phyloP scores from a whole-genome alignment of 106 monocot species.

The Dioscorea zingiberensis region DNA sequence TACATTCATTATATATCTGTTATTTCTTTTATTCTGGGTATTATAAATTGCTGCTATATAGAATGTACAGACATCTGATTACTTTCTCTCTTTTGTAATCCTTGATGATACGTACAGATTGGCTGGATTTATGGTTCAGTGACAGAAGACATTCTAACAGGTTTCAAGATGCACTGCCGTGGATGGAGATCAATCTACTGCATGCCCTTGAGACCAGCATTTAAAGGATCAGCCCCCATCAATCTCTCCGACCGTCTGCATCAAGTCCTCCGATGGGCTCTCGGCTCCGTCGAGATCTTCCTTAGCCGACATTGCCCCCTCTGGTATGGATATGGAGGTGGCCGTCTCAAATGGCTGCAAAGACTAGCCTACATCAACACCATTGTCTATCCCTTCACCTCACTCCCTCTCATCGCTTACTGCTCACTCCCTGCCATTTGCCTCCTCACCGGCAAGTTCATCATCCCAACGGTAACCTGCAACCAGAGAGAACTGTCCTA shows the following conservation, averaged over 20 bases:
- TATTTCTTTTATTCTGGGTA: not conserved
- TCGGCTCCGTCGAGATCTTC: conserved; percentile 95
- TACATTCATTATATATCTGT: not conserved
- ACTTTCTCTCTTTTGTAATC: not conserved
- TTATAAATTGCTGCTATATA: not conserved
- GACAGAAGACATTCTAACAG: conserved; percentile 88
- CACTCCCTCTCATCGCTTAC: conserved; percentile 86
- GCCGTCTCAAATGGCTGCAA: conserved; percentile 90
- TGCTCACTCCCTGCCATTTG: conserved; percentile 86
- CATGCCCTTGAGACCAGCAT: conserved; percentile 86
- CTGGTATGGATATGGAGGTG: conserved; percentile 88
- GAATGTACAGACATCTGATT: not conserved
- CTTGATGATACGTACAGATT: conserved; percentile 42
- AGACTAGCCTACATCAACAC: conserved; percentile 87
- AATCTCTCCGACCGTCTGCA: conserved; percentile 89
- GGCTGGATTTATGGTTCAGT: conserved; percentile 99
- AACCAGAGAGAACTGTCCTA: too few species aligned
- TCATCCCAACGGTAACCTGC: conserved; percentile 78
- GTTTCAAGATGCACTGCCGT: conserved; percentile 98
- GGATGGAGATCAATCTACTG: conserved; percentile 98
- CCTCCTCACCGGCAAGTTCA: conserved; percentile 91
- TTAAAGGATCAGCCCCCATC: conserved; percentile 96
- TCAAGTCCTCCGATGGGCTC: conserved; percentile 98
- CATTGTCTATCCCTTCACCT: conserved; percentile 92
- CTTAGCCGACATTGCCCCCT: conserved; percentile 93